Evolutionary conservation across 2,329 filamentous ascomycete species (phyloP).

Genomic region (Aureobasidium sp.): DNA sequence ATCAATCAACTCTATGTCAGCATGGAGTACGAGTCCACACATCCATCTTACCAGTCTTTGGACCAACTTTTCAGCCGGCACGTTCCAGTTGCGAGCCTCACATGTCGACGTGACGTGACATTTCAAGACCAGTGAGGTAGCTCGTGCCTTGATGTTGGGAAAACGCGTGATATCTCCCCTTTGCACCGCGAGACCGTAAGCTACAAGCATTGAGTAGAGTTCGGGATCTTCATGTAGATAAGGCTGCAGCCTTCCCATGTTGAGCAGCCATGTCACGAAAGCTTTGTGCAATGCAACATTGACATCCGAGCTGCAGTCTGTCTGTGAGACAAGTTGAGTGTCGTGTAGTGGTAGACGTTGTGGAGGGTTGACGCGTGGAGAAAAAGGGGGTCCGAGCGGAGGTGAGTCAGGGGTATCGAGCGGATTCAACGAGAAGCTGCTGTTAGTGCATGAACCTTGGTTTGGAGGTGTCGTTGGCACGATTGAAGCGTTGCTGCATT

Average conservation of each 20-base stretch:
- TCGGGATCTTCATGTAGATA: background rate
- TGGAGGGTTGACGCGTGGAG: background rate
- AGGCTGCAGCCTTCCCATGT: background rate
- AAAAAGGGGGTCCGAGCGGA: background rate
- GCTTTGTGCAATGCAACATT: background rate
- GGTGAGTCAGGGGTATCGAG: slow-evolving; percentile 2
- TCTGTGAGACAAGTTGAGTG: background rate
- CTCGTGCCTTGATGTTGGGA: slow-evolving; percentile 9
- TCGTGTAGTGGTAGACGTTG: background rate
- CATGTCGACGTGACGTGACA: background rate
- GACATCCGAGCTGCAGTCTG: background rate
- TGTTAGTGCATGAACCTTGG: background rate
- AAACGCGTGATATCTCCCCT: background rate
- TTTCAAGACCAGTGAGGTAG: background rate
- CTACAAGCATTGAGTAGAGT: background rate
- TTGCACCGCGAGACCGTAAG: background rate
- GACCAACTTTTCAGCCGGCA: background rate
- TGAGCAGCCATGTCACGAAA: slow-evolving; percentile 7
- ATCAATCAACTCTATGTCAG: background rate
- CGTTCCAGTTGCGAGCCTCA: background rate
- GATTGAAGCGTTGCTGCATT: background rate
- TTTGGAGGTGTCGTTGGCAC: background rate
- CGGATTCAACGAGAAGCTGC: background rate
- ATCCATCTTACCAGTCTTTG: slow-evolving; percentile 11
- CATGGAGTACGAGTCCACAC: slow-evolving; percentile 1